A percentile compares a stretch with the other conserved stretches of the same genome.
Evolutionary conservation across 345 rosid species (phyloP).

Genomic region (Capsella bursapastoris): DNA sequence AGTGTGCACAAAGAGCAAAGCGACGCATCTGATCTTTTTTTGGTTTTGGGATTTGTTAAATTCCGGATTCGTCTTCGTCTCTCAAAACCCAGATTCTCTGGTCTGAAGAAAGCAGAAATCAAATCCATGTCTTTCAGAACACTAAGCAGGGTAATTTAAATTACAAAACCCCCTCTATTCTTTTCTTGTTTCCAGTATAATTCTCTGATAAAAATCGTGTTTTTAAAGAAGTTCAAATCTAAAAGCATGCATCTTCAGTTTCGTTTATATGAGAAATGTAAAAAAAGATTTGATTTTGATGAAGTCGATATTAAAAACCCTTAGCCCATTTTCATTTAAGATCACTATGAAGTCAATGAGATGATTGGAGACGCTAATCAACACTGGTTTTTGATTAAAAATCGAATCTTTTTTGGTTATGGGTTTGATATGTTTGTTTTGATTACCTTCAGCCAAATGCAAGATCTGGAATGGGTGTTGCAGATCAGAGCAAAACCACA

Average conservation of each 20-base stretch:
- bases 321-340: neutral
- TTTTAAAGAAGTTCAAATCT: no score
- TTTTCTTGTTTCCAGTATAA: neutral
- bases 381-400: constrained; percentile 14
- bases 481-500: constrained; percentile 62
- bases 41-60: neutral
- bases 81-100: neutral
- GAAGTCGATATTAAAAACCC: neutral
- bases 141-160: constrained; percentile 49
- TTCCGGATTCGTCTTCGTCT: constrained; percentile 1
- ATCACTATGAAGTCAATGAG: neutral
- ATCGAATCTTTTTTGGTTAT: constrained; percentile 5
- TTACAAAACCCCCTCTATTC: neutral
- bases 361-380: neutral
- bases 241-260: constrained; percentile 26
- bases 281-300: neutral
- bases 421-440: neutral
- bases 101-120: constrained; percentile 12
- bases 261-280: neutral
- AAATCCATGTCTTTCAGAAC: constrained; percentile 64
- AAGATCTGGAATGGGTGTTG: constrained; percentile 79
- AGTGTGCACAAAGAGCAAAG: constrained; percentile 36
- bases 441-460: constrained; percentile 64
- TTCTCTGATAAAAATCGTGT: neutral
- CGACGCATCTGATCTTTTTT: constrained; percentile 26